Conservation (phyloP, 352 stramenopile genomes). For the Pythium dissotocum region DNA sequence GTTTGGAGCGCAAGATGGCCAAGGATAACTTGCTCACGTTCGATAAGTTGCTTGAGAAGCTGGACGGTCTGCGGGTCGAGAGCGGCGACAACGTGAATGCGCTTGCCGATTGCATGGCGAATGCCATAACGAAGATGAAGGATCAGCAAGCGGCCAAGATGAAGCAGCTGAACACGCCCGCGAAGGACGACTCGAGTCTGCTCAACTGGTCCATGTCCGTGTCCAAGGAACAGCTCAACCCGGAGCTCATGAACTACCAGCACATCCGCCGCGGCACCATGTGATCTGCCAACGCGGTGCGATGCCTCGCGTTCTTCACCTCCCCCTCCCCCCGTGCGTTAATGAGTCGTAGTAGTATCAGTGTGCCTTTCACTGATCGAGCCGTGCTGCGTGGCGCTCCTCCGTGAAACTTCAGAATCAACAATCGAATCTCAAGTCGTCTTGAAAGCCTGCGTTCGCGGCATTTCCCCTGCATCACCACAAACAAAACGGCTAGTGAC, state of each 20-base stretch:
- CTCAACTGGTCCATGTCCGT: slow-evolving; percentile 39
- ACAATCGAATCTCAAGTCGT: background rate
- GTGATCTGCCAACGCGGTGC: slow-evolving; percentile 32
- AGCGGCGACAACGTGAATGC: slow-evolving; percentile 63
- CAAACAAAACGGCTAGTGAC: background rate
- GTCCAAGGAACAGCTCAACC: slow-evolving; percentile 40
- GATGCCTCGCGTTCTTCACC: background rate
- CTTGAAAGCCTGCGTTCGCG: background rate
- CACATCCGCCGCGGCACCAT: slow-evolving; percentile 78
- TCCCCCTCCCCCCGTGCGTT: slow-evolving; percentile 2
- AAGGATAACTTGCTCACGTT: slow-evolving; percentile 73
- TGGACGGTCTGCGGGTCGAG: slow-evolving; percentile 56
- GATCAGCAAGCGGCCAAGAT: slow-evolving; percentile 40
- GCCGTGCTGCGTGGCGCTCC: background rate
- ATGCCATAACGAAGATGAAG: slow-evolving; percentile 34
- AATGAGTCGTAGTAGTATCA: background rate
- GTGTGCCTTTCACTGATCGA: background rate
- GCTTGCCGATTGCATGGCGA: slow-evolving; percentile 54
- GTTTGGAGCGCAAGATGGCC: slow-evolving; percentile 71
- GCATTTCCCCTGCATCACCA: background rate
- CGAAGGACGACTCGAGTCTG: slow-evolving; percentile 71
- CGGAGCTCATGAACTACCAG: slow-evolving; percentile 61
- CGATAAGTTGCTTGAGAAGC: slow-evolving; percentile 66
- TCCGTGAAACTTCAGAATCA: background rate
- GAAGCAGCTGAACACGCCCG: slow-evolving; percentile 50